These are phyloP conservation scores for Globisporangium sylvaticum DNA, from an alignment of 352 stramenopile species.

Conservation along the genomic window DNA sequence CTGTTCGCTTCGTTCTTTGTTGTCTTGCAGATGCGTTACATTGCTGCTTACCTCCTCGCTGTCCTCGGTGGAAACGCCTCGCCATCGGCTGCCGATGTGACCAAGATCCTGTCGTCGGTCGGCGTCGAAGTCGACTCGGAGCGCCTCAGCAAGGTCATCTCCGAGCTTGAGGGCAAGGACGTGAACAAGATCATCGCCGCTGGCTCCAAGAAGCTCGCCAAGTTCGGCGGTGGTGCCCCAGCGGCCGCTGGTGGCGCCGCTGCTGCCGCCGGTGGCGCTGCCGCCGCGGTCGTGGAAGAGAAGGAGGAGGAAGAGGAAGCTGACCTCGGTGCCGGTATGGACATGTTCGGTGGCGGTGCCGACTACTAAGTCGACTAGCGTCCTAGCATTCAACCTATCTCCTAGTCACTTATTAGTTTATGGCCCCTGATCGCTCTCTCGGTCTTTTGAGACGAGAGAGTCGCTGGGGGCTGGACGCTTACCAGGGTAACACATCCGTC, in stretches of 20 bases:
- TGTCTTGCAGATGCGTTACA: constrained; percentile 92
- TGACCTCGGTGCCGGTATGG: constrained; percentile 76
- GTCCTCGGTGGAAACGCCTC: constrained; percentile 91
- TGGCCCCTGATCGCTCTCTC: not conserved
- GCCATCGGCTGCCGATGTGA: constrained; percentile 90
- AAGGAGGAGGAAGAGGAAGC: constrained; percentile 82
- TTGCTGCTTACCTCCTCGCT: constrained; percentile 95
- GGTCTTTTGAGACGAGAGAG: not conserved
- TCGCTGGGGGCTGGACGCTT: constrained; percentile 1
- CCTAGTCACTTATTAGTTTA: constrained; percentile 14
- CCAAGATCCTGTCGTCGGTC: constrained; percentile 88
- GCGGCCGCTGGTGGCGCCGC: constrained; percentile 48
- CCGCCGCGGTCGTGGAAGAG: constrained; percentile 58
- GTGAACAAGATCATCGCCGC: constrained; percentile 81
- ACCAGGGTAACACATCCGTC: constrained; percentile 52
- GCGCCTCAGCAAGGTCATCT: constrained; percentile 66
- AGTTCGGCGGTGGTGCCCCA: constrained; percentile 62
- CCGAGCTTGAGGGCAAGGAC: constrained; percentile 81
- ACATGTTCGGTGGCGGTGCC: constrained; percentile 86
- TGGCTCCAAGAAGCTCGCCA: constrained; percentile 77
- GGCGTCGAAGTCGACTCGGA: constrained; percentile 85
- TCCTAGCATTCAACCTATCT: not conserved
- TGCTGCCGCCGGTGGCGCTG: constrained; percentile 41
- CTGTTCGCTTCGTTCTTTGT: not conserved
- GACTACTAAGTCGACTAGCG: constrained; percentile 73